phyloP scores from a whole-genome alignment of 1,284 basidiomycete species.

The Phellopilus nigrolimitatus region DNA sequence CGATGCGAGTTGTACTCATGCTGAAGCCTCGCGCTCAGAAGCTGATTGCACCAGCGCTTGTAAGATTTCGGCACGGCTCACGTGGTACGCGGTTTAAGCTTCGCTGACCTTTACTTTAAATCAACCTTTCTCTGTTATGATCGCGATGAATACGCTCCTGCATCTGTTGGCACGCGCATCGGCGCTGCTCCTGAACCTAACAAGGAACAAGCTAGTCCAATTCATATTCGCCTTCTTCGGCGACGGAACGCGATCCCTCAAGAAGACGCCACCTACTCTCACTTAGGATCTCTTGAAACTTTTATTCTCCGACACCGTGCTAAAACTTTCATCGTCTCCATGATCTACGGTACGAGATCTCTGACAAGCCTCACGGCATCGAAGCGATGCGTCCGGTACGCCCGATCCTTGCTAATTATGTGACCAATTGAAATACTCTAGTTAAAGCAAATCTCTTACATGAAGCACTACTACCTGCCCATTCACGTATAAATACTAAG shows the following conservation, averaged over 20 bases:
- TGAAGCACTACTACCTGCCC: constrained; percentile 9
- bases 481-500: constrained; percentile 12
- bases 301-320: constrained; percentile 9
- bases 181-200: not conserved
- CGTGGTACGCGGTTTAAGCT: not conserved
- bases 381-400: constrained; percentile 12
- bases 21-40: too few species aligned
- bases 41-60: constrained; percentile 4
- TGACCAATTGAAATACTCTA: constrained; percentile 8
- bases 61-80: constrained; percentile 12
- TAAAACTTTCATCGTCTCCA: constrained; percentile 13
- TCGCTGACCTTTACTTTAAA: not conserved
- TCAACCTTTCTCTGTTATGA: constrained; percentile 5
- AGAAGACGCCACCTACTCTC: constrained; percentile 10
- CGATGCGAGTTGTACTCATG: constrained; percentile 5
- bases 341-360: constrained; percentile 16
- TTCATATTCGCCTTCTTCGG: constrained; percentile 2
- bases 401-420: constrained; percentile 13
- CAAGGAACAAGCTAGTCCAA: constrained; percentile 1
- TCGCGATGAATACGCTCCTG: constrained; percentile 3
- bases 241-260: not conserved
- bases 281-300: constrained; percentile 10
- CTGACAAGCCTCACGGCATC: constrained; percentile 11
- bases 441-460: constrained; percentile 3
- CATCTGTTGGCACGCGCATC: too few species aligned